These are phyloP conservation scores for Penicillium flavigenum DNA, from an alignment of 495 filamentous ascomycete species.

Conservation along the genomic window DNA sequence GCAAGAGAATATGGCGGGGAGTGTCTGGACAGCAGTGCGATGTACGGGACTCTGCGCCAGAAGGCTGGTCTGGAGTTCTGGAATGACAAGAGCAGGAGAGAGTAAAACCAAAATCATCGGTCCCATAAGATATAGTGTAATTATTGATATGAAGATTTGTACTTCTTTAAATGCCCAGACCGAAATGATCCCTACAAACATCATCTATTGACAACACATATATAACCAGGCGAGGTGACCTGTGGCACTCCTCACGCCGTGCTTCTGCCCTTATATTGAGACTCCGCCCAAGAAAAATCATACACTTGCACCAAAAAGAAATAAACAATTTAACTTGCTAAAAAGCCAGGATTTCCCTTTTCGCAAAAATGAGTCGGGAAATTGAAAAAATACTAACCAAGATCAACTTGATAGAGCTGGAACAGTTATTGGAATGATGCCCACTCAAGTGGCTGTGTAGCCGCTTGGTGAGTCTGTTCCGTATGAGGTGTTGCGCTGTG, in stretches of 20 bases:
- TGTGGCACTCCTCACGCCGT: not conserved
- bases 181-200: not conserved
- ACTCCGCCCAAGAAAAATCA: not conserved
- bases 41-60: constrained; percentile 46
- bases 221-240: not conserved
- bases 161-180: not conserved
- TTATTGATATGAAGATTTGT: not conserved
- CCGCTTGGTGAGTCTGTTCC: not conserved
- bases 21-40: constrained; percentile 46
- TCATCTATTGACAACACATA: not conserved
- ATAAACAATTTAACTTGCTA: not conserved
- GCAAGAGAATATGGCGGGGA: constrained; percentile 44
- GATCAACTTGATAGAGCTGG: constrained; percentile 7
- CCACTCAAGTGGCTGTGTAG: not conserved
- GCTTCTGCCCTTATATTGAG: not conserved
- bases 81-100: constrained; percentile 48
- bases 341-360: not conserved
- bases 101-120: constrained; percentile 5
- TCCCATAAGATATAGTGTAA: not conserved
- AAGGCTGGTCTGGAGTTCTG: constrained; percentile 45
- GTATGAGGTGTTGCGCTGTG: not conserved
- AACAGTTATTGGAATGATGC: not conserved
- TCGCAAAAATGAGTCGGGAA: not conserved
- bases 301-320: not conserved
- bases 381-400: constrained; percentile 10